Base-by-base conservation (phyloP, 129 eudicot genomes). In the Pulicaria dysenterica region DNA sequence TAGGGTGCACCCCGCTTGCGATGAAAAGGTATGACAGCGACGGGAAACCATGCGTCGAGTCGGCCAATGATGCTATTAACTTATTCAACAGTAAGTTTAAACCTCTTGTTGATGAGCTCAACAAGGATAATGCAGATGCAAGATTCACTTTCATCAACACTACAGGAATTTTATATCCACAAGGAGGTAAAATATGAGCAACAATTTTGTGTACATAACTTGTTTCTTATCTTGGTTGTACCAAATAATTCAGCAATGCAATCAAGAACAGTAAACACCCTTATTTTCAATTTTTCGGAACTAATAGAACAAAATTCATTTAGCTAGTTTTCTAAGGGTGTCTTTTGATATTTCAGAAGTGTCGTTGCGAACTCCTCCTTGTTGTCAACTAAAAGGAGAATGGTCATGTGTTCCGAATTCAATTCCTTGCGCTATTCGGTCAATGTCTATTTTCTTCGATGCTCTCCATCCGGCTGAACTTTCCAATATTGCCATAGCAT, bases 1-100 rank as follows among this genome's bases (percentile, higher is more conserved):
- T 80, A 11, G 91, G 87, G 8, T 86, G 88, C 68, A 60, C 46
- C 8, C 91, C 92, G 7, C 15, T 8, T 11, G 12, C 38, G 38
- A 10, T 76, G 9, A 12, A 57, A 4, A 47, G 6, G 56, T 19
- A 50, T 16, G 69, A 54, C 0, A n/a, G 72, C 0, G n/a, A 41
- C 8, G 68, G 58, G 8, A 64, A 51, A 31, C 64, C 76, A 4
- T 86, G 91, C 13, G 82, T 74, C 8, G 43, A 71, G 10, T 8
- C 4, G 3, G 58, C 45, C n/a, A 75, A 78, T 54, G 31, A 43
- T 5, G 80, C 74, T 4, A 58, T 55, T 7, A 61, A 74, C 31
- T 50, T 75, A 15, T 86, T 83, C 66, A 79, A 85, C 34, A 8
- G 64, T 40, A 75, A 42, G 73, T 81, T 85, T 41, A 62, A 72